Evolutionary conservation across 768 basidiomycete species (phyloP), one percentile per base, ranked within the genome.

Genomic region (Tricholoma flavovirens): DNA sequence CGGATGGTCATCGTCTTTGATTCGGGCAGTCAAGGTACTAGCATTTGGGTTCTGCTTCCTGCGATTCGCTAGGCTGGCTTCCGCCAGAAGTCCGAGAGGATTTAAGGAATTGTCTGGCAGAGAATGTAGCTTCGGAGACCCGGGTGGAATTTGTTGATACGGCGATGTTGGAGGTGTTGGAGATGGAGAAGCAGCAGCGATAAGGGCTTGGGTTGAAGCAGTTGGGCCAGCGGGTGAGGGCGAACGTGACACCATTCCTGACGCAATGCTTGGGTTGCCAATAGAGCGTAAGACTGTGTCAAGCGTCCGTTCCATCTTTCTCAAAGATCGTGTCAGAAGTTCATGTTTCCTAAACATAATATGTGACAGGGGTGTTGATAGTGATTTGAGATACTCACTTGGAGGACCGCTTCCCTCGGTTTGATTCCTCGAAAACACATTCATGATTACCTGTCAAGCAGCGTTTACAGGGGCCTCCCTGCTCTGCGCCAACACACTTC

Each of bases 381-480:
- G 29, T 51, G 57, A 42, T 49, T 40, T 53, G 56, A 49, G 19
- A 51, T 19, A 63, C 80, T 60, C 71, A 91, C 90, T 90, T 92
- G 54, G 87, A 81, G 19, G 88, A 83, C 10, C 91, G 84, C 69
- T 95, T 96, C 40, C 97, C 97, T 49, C 97, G 82, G 68, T 98
- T 95, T 1, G 90, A 93, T 69, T 98, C 96, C 73, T 98, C 94
- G 60, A 99, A 98, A 43, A 97, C 83, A 66, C 97, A 99, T 62
- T 96, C 92, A 64, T 95, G 89, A 61, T 83, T 83, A 17, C 89
- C 87, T 0, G 83, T 65, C 46, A 74, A 71, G 64, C 93, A 97
- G 19, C 93, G 86, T 65, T 93, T 95, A 75, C 93, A 97, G 0
- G 93, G 91, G 0, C 89, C 89, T 0, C 93, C 93, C 38, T 93